Evolutionary conservation across 169 alveolate genomes (phyloP), one percentile per base, ranked within the genome.

Genomic region (Cryptosporidium viatorum): DNA sequence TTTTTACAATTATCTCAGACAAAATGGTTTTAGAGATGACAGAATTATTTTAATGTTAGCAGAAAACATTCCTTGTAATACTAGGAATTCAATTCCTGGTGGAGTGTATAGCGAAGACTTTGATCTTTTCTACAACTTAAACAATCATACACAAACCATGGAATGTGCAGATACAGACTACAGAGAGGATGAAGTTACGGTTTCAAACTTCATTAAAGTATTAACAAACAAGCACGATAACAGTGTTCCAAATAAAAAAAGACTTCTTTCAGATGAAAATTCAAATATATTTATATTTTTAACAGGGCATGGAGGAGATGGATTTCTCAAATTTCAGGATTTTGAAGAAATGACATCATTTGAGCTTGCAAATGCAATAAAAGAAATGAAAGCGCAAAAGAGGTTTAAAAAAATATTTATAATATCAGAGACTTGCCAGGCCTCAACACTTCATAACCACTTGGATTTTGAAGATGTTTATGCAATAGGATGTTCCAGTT

Each of bases 251-350:
- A 67, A 87, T 45, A 85, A 89, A 26, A 92, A 93, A 45, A 93
- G 92, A 70, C 71, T 95, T n/a, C 71, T 85, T 18, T 43, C 96
- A 12, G 86, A 94, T 59, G 93, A 91, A 71, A 85, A 93, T 51
- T 86, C 95, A 16, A 93, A 93, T 75, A 89, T 95, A 8, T 80
- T 93, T n/a, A 85, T 95, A 16, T 92, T 92, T 68, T 86, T 95
- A 74, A 93, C 93, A 39, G 96, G 96, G 12, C 97, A 95, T 71
- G 95, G 96, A 1, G 97, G 97, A 14, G 96, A 94, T 67, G 93
- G 94, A 69, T 95, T 91, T 84, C 92, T 94, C 18, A 95, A 95
- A 86, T 89, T 95, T 29, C 92, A 94, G 85, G 96, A 94, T 55
- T 93, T 94, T 48, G 92, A 92, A 43, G 97, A 94, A n/a, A 84